These are phyloP conservation scores for Phytophthora constricta DNA, from an alignment of 352 stramenopile species.

Conservation along the genomic window DNA sequence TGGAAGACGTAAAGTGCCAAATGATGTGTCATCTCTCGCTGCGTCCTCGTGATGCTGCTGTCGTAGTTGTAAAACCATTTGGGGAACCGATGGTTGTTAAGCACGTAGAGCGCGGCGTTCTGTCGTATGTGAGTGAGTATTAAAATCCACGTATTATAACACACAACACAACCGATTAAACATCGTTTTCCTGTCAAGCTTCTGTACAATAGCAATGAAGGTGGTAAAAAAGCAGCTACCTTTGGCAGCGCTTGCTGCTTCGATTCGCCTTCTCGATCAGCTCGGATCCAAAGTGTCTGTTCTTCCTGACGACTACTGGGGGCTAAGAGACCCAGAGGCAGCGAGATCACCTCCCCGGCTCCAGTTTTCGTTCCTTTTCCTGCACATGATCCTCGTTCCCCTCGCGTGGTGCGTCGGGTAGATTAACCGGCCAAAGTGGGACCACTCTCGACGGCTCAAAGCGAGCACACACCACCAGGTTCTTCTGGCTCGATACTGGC, in stretches of 20 bases:
- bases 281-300: conserved; percentile 42
- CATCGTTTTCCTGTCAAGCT: neutral
- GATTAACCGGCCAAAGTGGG: conserved; percentile 15
- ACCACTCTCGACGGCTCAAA: conserved; percentile 43
- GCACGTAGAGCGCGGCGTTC: conserved; percentile 46
- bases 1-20: conserved; percentile 51
- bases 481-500: conserved; percentile 3
- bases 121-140: conserved; percentile 2
- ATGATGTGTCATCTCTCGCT: conserved; percentile 57
- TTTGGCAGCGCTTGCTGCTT: conserved; percentile 41
- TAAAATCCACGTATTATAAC: neutral
- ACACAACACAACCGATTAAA: neutral
- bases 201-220: neutral
- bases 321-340: conserved; percentile 20
- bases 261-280: conserved; percentile 41
- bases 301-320: conserved; percentile 8
- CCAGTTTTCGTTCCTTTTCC: conserved; percentile 23
- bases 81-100: conserved; percentile 61
- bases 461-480: conserved; percentile 50
- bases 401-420: neutral
- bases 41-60: conserved; percentile 48
- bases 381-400: neutral
- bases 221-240: conserved; percentile 14
- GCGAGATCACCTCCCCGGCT: conserved; percentile 21
- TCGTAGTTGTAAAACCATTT: conserved; percentile 66